Evolutionary conservation across 306 rosid genomes (phyloP).

Genomic region (Cercis canadensis): DNA sequence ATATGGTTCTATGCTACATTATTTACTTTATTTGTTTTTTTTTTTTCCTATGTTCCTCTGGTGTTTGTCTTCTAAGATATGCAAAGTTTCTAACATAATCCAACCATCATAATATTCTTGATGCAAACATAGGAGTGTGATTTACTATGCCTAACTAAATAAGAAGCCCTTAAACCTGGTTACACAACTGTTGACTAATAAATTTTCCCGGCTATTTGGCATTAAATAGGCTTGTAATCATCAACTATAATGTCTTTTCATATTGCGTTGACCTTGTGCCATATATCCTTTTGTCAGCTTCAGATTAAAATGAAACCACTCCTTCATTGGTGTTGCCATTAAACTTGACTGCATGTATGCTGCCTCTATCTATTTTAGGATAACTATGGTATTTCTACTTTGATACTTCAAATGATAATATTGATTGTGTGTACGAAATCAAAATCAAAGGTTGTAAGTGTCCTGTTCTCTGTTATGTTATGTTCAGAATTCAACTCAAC

Average conservation of each 20-base stretch:
- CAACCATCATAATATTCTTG: too few relatives aligned
- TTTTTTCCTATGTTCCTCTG: slow-evolving; percentile 11
- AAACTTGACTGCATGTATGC: slow-evolving; percentile 3
- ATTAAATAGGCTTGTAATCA: not conserved
- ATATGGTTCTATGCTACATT: slow-evolving; percentile 12
- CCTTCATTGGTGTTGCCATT: not conserved
- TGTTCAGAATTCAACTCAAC: not conserved
- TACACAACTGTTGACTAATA: too few relatives aligned
- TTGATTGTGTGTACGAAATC: not conserved
- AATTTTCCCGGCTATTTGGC: too few relatives aligned
- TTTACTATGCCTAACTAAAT: too few relatives aligned
- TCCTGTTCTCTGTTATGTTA: slow-evolving; percentile 6
- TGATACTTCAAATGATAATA: not conserved
- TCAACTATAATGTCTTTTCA: not conserved
- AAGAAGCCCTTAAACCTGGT: not conserved
- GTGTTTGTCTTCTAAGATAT: not conserved
- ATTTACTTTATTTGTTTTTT: not conserved
- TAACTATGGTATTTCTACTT: not conserved
- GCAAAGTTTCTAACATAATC: too few relatives aligned
- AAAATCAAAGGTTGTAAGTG: not conserved
- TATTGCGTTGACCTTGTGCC: not conserved
- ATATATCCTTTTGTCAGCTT: not conserved
- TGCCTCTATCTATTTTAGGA: not conserved
- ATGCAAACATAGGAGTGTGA: too few relatives aligned
- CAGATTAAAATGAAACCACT: not conserved